Evolutionary conservation across 75 land plant genomes (phyloP), one percentile per base, ranked within the genome.

Genomic region (Sequoia sempervirens): DNA sequence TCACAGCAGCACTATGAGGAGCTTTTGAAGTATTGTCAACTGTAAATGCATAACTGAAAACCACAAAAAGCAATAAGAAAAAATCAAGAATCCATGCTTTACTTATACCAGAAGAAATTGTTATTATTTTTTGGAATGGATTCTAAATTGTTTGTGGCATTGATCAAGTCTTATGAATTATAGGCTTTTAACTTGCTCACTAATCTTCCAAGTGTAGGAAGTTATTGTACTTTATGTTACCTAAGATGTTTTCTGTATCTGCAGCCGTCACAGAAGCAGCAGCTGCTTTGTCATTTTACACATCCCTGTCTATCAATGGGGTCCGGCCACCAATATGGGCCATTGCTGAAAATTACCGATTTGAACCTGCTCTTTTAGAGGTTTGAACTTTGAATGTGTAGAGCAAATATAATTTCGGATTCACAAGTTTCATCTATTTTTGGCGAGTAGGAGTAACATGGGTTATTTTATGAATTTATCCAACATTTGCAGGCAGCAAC

Each of bases 311-410:
- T 56, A 17, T 83, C 47, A 56, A 78, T 54, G 34, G 84, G 12
- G 70, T 84, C 50, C 46, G 79, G 79, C 85, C 75, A 56, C 99
- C 94, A 53, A 88, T 97, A 80, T 97, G 99, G 99, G 98, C 96
- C 70, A 93, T 97, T 84, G 99, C 96, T 47, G 99, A 97, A 86
- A 97, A 97, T 75, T 97, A 97, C 83, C 89, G 99, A 15, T 97
- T 97, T 93, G 99, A 97, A 86, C 94, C 98, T 88, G 98, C 92
- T 23, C 92, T 97, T 84, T 76, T 90, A 30, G 94, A 97, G 99
- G 99, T 97, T 84, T 37, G 61, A 53, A 7, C 20, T 70, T 80
- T 84, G 3, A 36, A 46, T 20, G 14, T 75, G 10, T 47, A 32
- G 58, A 32, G 30, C 6, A 47, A 30, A 20, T 36, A 30, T 34